phyloP scores from a whole-genome alignment of 2,329 filamentous ascomycete genomes.

The Thermoascus crustaceus region DNA sequence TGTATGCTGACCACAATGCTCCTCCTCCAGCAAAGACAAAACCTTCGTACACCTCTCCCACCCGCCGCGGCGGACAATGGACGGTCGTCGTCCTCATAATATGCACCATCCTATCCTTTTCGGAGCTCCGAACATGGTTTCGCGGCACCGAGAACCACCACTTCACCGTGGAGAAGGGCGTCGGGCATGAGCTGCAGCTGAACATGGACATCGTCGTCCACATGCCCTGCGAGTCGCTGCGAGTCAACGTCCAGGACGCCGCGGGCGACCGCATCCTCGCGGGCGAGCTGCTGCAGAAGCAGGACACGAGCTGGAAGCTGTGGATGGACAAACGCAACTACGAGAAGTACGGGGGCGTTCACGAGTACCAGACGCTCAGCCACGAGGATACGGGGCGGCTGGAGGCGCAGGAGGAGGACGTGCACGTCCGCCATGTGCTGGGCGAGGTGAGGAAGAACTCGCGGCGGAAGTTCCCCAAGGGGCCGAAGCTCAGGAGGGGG shows the following conservation, averaged over 20 bases:
- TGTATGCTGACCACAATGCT: not conserved
- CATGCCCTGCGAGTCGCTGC: slow-evolving; percentile 82
- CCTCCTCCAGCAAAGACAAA: slow-evolving; percentile 76
- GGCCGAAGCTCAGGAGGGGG: slow-evolving; percentile 54
- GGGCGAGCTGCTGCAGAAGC: slow-evolving; percentile 61
- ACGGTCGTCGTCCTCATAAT: slow-evolving; percentile 72
- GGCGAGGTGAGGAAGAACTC: slow-evolving; percentile 61
- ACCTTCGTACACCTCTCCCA: slow-evolving; percentile 79
- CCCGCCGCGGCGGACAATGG: slow-evolving; percentile 84
- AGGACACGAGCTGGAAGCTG: slow-evolving; percentile 70
- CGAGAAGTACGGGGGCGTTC: slow-evolving; percentile 50
- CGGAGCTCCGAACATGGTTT: slow-evolving; percentile 77
- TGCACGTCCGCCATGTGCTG: slow-evolving; percentile 87
- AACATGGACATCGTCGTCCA: slow-evolving; percentile 88
- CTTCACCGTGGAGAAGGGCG: slow-evolving; percentile 87
- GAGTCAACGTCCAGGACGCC: slow-evolving; percentile 95
- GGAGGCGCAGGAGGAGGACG: slow-evolving; percentile 53
- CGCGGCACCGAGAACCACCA: slow-evolving; percentile 74
- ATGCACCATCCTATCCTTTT: slow-evolving; percentile 65
- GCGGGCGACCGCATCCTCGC: slow-evolving; percentile 87
- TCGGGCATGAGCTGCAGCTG: slow-evolving; percentile 81
- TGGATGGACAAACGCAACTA: slow-evolving; percentile 66
- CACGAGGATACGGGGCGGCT: slow-evolving; percentile 54
- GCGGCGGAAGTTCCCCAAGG: slow-evolving; percentile 59
- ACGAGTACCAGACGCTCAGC: slow-evolving; percentile 45